A percentile compares a stretch with the other conserved stretches of the same genome.
Conservation (phyloP, 169 alveolate species). For the Plasmodium gonderi region DNA sequence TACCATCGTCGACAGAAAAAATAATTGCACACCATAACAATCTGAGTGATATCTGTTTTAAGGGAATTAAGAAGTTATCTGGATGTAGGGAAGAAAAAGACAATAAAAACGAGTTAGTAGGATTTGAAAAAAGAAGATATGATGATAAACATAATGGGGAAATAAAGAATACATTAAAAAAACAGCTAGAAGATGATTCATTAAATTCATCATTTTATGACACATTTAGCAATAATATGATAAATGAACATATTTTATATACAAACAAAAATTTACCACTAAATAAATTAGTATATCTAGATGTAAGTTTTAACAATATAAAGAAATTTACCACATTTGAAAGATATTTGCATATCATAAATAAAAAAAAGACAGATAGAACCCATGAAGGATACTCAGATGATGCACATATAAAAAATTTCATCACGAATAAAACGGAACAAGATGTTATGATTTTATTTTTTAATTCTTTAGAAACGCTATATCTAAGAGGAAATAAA, state of each 20-base stretch:
- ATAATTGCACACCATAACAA: slow-evolving; percentile 31
- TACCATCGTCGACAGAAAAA: slow-evolving; percentile 34
- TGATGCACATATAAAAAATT: slow-evolving; percentile 45
- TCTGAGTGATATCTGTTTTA: slow-evolving; percentile 34
- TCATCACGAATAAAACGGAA: slow-evolving; percentile 30
- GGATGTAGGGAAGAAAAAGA: not conserved
- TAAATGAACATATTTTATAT: slow-evolving; percentile 28
- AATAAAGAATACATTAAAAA: not conserved
- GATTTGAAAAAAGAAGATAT: no score
- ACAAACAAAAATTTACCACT: slow-evolving; percentile 35
- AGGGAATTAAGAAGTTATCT: not conserved
- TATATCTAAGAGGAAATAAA: slow-evolving; percentile 43
- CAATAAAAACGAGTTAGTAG: not conserved
- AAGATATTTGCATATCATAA: slow-evolving; percentile 22
- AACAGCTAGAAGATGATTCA: not conserved
- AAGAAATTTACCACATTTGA: slow-evolving; percentile 52
- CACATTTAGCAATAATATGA: not conserved
- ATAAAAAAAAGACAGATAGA: not conserved
- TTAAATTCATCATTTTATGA: not conserved
- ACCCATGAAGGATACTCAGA: not conserved
- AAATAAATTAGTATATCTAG: slow-evolving; percentile 17
- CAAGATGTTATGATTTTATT: slow-evolving; percentile 63
- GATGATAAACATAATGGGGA: not conserved
- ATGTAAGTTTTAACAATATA: slow-evolving; percentile 51
- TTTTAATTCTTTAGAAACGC: slow-evolving; percentile 59